These are phyloP conservation scores for Marvania coccoides DNA, from an alignment of 139 green algal genomes.

Conservation along the genomic window DNA sequence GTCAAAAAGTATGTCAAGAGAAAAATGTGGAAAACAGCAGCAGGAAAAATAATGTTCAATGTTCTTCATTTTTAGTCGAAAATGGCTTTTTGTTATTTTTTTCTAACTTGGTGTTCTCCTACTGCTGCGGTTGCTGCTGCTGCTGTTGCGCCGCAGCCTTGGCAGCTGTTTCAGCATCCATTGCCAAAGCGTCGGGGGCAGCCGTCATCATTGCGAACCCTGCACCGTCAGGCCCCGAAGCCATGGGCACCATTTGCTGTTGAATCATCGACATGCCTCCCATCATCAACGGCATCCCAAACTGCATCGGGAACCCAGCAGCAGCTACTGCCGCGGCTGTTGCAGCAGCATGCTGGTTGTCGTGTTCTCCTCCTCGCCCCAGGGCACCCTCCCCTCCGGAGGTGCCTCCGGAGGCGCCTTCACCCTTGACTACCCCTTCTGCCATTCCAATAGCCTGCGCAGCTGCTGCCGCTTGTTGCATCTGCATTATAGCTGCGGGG, in stretches of 20 bases:
- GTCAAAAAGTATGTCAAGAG: too few relatives aligned
- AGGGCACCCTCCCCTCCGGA: not conserved
- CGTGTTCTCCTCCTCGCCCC: not conserved
- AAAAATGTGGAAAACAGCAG: too few relatives aligned
- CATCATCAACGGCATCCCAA: too few relatives aligned
- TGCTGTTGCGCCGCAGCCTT: not conserved
- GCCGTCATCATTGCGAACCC: not conserved
- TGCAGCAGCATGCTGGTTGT: not conserved
- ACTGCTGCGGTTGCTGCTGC: not conserved
- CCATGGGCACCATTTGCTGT: too few relatives aligned
- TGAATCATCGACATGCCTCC: too few relatives aligned
- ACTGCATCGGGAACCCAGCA: not conserved
- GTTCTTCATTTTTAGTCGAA: too few relatives aligned
- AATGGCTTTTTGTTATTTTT: too few relatives aligned
- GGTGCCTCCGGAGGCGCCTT: not conserved
- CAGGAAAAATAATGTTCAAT: too few relatives aligned
- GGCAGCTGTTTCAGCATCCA: not conserved
- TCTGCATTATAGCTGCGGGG: conserved; percentile 13
- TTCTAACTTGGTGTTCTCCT: too few relatives aligned
- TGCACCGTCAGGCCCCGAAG: too few relatives aligned
- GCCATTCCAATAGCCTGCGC: not conserved
- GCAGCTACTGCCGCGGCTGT: not conserved
- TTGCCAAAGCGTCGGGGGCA: not conserved
- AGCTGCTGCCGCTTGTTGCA: conserved; percentile 8
- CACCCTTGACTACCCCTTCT: not conserved